Conservation (phyloP, 1,284 basidiomycete species). For the Tilletia horrida region DNA sequence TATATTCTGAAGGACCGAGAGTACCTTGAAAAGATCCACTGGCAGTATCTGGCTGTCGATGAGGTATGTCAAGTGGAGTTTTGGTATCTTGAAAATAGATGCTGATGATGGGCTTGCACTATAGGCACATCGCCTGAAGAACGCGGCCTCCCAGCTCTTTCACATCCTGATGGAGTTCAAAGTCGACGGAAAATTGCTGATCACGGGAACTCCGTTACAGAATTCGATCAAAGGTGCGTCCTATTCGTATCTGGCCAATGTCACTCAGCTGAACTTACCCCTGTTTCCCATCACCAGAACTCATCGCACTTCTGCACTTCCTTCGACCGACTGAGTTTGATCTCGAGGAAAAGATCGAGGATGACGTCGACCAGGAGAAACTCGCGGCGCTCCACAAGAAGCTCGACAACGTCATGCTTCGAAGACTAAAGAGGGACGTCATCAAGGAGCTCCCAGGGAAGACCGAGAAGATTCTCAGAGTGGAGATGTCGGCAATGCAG, state of each 20-base stretch:
- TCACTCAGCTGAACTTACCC: neutral
- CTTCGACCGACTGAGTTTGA: constrained; percentile 95
- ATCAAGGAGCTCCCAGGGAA: constrained; percentile 94
- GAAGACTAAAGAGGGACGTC: constrained; percentile 95
- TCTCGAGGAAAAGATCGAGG: constrained; percentile 79
- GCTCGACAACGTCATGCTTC: constrained; percentile 88
- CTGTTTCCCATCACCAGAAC: constrained; percentile 63
- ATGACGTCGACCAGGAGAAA: constrained; percentile 52
- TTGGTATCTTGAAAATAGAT: too few species aligned
- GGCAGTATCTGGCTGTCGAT: constrained; percentile 99
- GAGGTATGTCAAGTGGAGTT: constrained; percentile 59
- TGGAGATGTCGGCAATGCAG: constrained; percentile 96
- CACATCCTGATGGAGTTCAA: constrained; percentile 86
- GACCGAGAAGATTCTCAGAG: constrained; percentile 93
- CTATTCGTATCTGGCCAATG: neutral
- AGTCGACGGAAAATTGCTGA: constrained; percentile 85
- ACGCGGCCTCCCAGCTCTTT: constrained; percentile 94
- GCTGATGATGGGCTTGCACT: too few species aligned
- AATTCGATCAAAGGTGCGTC: constrained; percentile 92
- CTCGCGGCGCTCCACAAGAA: constrained; percentile 90
- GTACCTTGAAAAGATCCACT: constrained; percentile 83
- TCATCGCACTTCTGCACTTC: constrained; percentile 96
- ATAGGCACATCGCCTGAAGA: constrained; percentile 88
- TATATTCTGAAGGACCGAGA: constrained; percentile 98
- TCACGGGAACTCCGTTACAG: constrained; percentile 96